Evolutionary conservation across 371 early-diverging fungal species (phyloP).

Genomic region (Batkoa obscura): DNA sequence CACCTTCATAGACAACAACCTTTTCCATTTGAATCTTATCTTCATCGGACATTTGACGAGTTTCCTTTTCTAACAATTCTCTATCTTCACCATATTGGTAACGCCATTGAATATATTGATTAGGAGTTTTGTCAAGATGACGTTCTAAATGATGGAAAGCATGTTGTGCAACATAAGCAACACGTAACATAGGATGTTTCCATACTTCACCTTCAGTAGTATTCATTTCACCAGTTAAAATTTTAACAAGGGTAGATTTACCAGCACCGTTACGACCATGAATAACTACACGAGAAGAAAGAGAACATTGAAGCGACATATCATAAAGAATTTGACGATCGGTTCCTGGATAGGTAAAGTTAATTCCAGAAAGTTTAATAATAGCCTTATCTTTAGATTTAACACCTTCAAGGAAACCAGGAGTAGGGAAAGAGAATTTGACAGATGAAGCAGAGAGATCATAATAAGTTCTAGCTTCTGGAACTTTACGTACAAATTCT

Average conservation of each 20-base stretch:
- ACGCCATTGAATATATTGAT: constrained; percentile 51
- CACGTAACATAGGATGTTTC: constrained; percentile 50
- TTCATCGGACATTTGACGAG: constrained; percentile 32
- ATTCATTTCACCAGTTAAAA: constrained; percentile 55
- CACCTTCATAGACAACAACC: constrained; percentile 35
- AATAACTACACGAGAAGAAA: constrained; percentile 46
- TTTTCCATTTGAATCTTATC: constrained; percentile 43
- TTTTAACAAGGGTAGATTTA: constrained; percentile 66
- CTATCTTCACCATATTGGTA: constrained; percentile 45
- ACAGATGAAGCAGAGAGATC: constrained; percentile 33
- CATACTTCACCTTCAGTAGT: constrained; percentile 37
- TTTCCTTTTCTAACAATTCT: constrained; percentile 38
- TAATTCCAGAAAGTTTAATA: constrained; percentile 36
- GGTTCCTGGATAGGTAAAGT: constrained; percentile 45
- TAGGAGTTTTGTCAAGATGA: constrained; percentile 41
- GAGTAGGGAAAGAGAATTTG: constrained; percentile 43
- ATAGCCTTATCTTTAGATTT: constrained; percentile 52
- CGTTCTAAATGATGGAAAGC: constrained; percentile 57
- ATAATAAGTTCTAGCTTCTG: constrained; percentile 58
- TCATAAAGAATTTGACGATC: constrained; percentile 24
- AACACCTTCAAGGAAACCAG: constrained; percentile 49
- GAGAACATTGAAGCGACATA: constrained; percentile 37
- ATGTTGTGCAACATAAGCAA: constrained; percentile 63
- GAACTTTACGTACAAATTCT: constrained; percentile 57
- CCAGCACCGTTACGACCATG: constrained; percentile 40